phyloP scores from a whole-genome alignment of 495 filamentous ascomycete genomes.

The Aspergillus olivimuriae region DNA sequence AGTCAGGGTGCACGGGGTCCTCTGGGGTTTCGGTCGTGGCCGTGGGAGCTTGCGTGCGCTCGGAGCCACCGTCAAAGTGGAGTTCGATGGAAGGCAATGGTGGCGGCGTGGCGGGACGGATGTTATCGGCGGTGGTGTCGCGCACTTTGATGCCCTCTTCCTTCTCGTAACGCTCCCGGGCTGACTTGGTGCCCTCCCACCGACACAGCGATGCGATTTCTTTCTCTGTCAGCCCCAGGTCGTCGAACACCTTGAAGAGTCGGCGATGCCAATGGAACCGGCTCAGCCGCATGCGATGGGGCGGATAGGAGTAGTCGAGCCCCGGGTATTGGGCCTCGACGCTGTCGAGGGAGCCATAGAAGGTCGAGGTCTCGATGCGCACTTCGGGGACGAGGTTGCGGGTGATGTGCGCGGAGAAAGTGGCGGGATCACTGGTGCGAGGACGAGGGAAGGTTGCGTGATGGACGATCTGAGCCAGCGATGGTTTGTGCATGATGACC shows the following conservation, averaged over 20 bases:
- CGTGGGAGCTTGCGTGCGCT: slow-evolving; percentile 26
- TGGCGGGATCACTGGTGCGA: slow-evolving; percentile 46
- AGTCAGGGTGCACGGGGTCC: slow-evolving; percentile 21
- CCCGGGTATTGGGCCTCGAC: slow-evolving; percentile 88
- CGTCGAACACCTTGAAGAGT: slow-evolving; percentile 78
- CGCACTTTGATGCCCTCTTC: slow-evolving; percentile 66
- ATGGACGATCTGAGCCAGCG: slow-evolving; percentile 50
- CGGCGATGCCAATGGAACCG: slow-evolving; percentile 75
- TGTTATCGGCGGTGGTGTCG: slow-evolving; percentile 72
- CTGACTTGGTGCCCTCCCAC: slow-evolving; percentile 93
- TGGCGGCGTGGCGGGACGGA: slow-evolving; percentile 38
- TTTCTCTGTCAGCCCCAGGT: slow-evolving; percentile 61
- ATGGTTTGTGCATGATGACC: slow-evolving; percentile 53
- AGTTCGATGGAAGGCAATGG: slow-evolving; percentile 27
- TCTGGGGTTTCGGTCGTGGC: slow-evolving; percentile 21
- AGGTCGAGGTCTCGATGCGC: slow-evolving; percentile 73
- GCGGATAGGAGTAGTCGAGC: slow-evolving; percentile 73
- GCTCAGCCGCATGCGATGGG: slow-evolving; percentile 76
- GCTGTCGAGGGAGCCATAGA: slow-evolving; percentile 79
- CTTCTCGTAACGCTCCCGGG: slow-evolving; percentile 74
- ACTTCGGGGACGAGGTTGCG: slow-evolving; percentile 82
- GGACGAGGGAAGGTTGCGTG: slow-evolving; percentile 51
- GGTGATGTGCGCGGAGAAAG: slow-evolving; percentile 53
- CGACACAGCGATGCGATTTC: slow-evolving; percentile 77
- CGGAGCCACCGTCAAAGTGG: slow-evolving; percentile 27